These are phyloP conservation scores for Chaetoscypha palmicola DNA, from an alignment of 2,329 filamentous ascomycete species.

Conservation along the genomic window DNA sequence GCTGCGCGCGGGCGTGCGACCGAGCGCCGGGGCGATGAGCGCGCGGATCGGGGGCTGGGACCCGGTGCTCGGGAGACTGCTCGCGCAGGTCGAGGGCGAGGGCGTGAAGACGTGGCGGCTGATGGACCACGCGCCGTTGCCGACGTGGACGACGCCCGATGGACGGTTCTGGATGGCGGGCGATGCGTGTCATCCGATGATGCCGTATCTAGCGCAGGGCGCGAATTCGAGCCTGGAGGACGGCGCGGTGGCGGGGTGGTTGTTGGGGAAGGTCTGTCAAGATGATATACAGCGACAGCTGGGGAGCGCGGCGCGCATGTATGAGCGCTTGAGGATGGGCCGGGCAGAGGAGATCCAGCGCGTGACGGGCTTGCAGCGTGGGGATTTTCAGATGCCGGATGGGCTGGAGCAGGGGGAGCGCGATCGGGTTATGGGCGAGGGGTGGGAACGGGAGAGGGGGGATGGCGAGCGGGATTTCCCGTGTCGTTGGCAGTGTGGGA, in stretches of 20 bases:
- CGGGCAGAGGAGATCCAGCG: conserved; percentile 48
- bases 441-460: conserved; percentile 42
- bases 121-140: conserved; percentile 41
- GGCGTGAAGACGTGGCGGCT: conserved; percentile 64
- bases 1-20: conserved; percentile 45
- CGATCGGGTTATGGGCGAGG: conserved; percentile 34
- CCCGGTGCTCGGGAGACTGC: conserved; percentile 42
- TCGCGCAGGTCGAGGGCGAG: conserved; percentile 45
- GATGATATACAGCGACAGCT: conserved; percentile 38
- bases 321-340: conserved; percentile 41
- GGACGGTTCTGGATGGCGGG: conserved; percentile 35
- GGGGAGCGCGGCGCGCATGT: conserved; percentile 37
- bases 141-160: conserved; percentile 21
- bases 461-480: conserved; percentile 48
- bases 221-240: conserved; percentile 64
- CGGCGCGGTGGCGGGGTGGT: conserved; percentile 54
- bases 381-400: conserved; percentile 46
- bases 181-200: conserved; percentile 58
- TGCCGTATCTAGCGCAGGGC: conserved; percentile 57
- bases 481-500: conserved; percentile 55
- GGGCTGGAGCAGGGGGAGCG: conserved; percentile 51
- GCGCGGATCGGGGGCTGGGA: conserved; percentile 57
- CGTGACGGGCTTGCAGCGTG: conserved; percentile 54
- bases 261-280: conserved; percentile 45
- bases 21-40: conserved; percentile 51